Base-by-base conservation (phyloP, 306 rosid species). In the Rosa multiflora region DNA sequence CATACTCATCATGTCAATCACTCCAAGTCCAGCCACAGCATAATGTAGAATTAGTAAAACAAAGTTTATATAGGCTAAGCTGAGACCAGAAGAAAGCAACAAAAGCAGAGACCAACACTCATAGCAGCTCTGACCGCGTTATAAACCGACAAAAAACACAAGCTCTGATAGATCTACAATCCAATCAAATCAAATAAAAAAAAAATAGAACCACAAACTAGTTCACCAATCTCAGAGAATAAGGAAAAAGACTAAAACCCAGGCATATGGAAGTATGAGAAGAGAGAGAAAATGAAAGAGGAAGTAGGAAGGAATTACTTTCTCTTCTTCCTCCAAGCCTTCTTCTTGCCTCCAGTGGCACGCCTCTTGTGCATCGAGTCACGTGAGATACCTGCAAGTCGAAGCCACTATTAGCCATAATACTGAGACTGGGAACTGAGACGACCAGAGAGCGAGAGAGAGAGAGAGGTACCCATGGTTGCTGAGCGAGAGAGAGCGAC, bases 341-440 rank as follows among this genome's bases (percentile, higher is more conserved):
- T 85, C 85, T 85, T 85, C 80, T 85, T 85, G 75, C 88, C 88
- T 81, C 88, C 88, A 72, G 88, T 85, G 55, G 85, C 88, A 71
- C 88, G 88, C 52, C 88, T 67, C 80, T 85, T 85, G 85, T 85
- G 88, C 88, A 85, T 85, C 68, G 88, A 85, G 69, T 85, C 88
- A 81, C 88, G 88, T 11, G 88, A 85, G 81, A 85, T 85, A 78
- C 88, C 88, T 85, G 40, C 75, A 68, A 26, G 62, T 23, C 75
- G 11, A 76, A 13, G 49, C 51, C 21, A 64, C 40, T 72, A 66
- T 47, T 53, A 75, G 42, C 61, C 68, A 73, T 43, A 59, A 37
- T 10, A 37, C 5, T 2, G 10, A 15, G 13, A 37, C 1, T 32
- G 47, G 37, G 35, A 32, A 32, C 2, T 32, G 37, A 32, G 37